Evolutionary conservation across 1,139 yeast genomes (phyloP).

Genomic region (Dujonia santamariae): DNA sequence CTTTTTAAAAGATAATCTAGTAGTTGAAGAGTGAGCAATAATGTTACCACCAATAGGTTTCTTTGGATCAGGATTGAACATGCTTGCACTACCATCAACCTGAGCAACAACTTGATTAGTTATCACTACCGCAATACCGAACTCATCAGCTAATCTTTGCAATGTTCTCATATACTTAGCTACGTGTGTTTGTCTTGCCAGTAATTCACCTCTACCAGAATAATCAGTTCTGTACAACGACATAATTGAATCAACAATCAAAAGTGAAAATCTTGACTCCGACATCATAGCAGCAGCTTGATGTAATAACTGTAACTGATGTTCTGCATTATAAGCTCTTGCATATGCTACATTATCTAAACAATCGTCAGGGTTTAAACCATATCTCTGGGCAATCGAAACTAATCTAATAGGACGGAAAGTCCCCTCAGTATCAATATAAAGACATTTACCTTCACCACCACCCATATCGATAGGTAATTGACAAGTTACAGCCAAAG

Average conservation of each 20-base stretch:
- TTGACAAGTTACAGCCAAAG: slow-evolving; percentile 95
- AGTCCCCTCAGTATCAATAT: slow-evolving; percentile 96
- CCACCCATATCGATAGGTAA: slow-evolving; percentile 98
- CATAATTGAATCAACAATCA: slow-evolving; percentile 95
- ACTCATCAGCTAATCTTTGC: slow-evolving; percentile 94
- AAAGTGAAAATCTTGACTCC: slow-evolving; percentile 74
- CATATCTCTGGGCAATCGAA: slow-evolving; percentile 88
- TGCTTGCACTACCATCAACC: slow-evolving; percentile 83
- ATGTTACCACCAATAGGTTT: slow-evolving; percentile 99
- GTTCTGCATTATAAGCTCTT: slow-evolving; percentile 95
- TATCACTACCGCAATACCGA: slow-evolving; percentile 97
- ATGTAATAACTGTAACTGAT: slow-evolving; percentile 79
- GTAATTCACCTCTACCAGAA: slow-evolving; percentile 92
- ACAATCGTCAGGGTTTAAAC: slow-evolving; percentile 91
- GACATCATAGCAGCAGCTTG: slow-evolving; percentile 98
- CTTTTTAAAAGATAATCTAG: slow-evolving; percentile 83
- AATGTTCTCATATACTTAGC: slow-evolving; percentile 90
- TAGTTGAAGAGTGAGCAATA: slow-evolving; percentile 95
- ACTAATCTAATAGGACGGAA: slow-evolving; percentile 89
- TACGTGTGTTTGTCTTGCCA: slow-evolving; percentile 92
- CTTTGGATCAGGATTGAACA: slow-evolving; percentile 96
- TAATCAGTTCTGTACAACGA: slow-evolving; percentile 93
- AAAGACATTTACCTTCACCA: slow-evolving; percentile 96
- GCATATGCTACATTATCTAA: slow-evolving; percentile 97
- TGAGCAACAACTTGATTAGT: slow-evolving; percentile 98